Evolutionary conservation across 1,284 basidiomycete genomes (phyloP), one percentile per base, ranked within the genome.

Genomic region (Phellinidium pouzarii): DNA sequence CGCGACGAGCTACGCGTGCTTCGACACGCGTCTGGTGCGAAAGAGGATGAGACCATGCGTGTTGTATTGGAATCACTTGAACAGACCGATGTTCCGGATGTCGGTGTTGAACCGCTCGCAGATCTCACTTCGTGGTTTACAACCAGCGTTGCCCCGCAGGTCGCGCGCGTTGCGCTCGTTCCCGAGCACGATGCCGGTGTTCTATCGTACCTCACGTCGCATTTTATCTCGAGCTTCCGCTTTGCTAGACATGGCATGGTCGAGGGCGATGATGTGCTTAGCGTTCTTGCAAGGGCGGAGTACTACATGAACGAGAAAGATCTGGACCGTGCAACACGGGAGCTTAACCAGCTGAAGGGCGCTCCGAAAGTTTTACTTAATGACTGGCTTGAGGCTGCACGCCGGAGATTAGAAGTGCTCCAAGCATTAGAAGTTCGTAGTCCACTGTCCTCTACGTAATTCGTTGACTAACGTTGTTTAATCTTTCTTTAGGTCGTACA

Each of bases 341-440:
- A 98, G 71, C 73, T 98, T 42, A 99, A 99, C 69, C 86, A 91
- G 68, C 72, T 99, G 56, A 79, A 75, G 43, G 93, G 94, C 0
- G 89, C 92, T 63, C 87, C 94, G 2, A 91, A 87, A 66, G 71
- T 82, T 51, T 68, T 99, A 52, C 74, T 95, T 52, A 72, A 77
- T 40, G 96, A 99, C 70, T 99, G 96, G 95, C 72, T 99, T 53
- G 82, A 85, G 58, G 94, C 93, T 61, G 93, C 93, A 17, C 76
- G 96, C 61, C 79, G 80, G 65, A 79, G 93, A 65, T 70, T 99
- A 60, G 93, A 97, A 71, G 92, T 96, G 42, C 78, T 93, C 66
- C 95, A 98, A 71, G 92, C 94, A 40, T 71, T 99, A 60, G 87
- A 95, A 74, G 89, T 90, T 58, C 60, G 77, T 12, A 47, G 8